Evolutionary conservation across 176 grass and related monocot species (phyloP), one percentile per base, ranked within the genome.

Genomic region (Musa acuminata): DNA sequence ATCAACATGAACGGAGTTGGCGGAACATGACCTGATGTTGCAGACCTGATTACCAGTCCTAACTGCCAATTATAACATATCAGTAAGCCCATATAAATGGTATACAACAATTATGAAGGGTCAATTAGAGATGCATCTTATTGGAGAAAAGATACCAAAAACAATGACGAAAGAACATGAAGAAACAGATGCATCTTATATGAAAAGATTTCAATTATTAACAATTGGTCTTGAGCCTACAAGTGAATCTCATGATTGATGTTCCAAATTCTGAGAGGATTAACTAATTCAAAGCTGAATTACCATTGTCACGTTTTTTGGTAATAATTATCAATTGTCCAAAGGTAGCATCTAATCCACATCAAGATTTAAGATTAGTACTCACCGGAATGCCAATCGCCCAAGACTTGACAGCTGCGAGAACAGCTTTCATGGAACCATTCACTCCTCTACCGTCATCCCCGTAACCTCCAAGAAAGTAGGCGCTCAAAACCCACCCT

Each of bases 401-500:
- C 91, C 91, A 94, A 11, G 91, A 89, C 80, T 94, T 94, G 0
- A 82, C 88, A 0, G 90, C 86, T 53, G 83, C 74, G 29, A 70
- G 14, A 75, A 87, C 80, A 53, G 90, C 95, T 8, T 76, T 89
- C 3, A 67, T 84, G 1, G 80, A 86, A 16, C 91, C 95, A 80
- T 86, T 94, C 73, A 82, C 51, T 80, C 95, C 95, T 80, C 87
- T 99, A 0, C 84, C 95, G 50, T 94, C 91, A 79, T 99, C 88
- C 2, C 91, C 88, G 75, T 91, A 94, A 73, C 78, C 91, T 72
- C 91, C 90, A 54, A 99, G 84, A 73, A 99, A 60, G 78, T 94
- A 99, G 49, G 86, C 88, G 77, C 88, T 84, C 10, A 99, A 82
- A 62, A 99, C 52, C 95, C 95, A 99, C 26, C 95, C 90, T 93